Evolutionary conservation across 1,284 basidiomycete genomes (phyloP), one percentile per base, ranked within the genome.

Genomic region (Xerocomus nothofagi): DNA sequence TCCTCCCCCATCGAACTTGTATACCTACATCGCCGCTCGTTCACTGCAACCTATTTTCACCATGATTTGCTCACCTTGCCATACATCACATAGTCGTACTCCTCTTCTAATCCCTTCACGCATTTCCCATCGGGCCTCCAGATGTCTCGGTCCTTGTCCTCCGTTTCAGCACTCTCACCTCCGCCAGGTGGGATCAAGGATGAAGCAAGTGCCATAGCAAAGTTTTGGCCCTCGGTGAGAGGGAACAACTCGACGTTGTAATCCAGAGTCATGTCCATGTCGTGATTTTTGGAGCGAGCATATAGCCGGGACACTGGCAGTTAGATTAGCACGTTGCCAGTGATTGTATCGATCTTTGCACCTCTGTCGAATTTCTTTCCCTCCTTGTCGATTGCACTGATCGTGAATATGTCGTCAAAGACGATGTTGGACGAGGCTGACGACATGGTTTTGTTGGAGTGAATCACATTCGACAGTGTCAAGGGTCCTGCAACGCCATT

Each of bases 61-160:
- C 8, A 37, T 26, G 39, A 43, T 44, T 52, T 7, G 23, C 84
- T 59, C 59, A 94, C 92, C 84, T 97, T 98, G 38, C 96, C 96
- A 68, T 93, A 94, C 95, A 98, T 98, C 57, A 99, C 96, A 75
- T 99, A 99, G 67, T 98, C 96, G 63, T 93, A 99, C 60, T 98
- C 95, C 54, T 94, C 91, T 56, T 98, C 95, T 27, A 99, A 70
- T 0, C 95, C 95, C 65, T 87, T 77, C 58, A 83, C 79, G 4
- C 91, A 88, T 70, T 91, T 91, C 46, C 91, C 82, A 72, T 93
- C 88, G 66, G 93, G 90, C 68, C 94, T 74, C 92, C 94, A 94
- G 42, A 91, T 81, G 63, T 90, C 80, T 47, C 79, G 73, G 56
- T 91, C 84, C 68, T 91, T 86, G 63, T 86, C 83, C 39, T 84